Evolutionary conservation across 2,329 filamentous ascomycete species (phyloP).

Genomic region (Zymoseptoria ardabiliae): DNA sequence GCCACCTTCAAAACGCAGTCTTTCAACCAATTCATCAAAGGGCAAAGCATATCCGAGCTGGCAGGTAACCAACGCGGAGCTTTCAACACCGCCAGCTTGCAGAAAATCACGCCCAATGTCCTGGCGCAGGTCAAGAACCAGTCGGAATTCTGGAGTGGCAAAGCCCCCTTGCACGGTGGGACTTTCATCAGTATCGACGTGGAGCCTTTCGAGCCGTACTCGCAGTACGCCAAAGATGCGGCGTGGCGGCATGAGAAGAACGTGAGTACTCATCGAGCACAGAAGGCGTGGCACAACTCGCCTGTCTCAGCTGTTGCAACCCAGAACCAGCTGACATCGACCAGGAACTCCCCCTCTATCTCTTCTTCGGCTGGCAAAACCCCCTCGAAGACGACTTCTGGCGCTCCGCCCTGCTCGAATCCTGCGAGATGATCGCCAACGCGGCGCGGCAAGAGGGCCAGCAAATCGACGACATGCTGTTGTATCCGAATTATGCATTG

Average conservation of each 20-base stretch:
- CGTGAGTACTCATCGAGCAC: neutral
- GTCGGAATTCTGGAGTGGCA: neutral
- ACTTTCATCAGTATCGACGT: neutral
- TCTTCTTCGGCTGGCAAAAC: neutral
- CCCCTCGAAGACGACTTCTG: neutral
- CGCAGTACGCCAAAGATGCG: neutral
- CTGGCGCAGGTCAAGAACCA: neutral
- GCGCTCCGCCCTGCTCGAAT: neutral
- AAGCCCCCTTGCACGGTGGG: neutral
- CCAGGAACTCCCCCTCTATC: neutral
- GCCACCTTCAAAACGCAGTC: neutral
- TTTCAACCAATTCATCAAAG: neutral
- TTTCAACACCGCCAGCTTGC: neutral
- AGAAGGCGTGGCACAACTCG: too few relatives aligned
- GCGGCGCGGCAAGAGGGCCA: neutral
- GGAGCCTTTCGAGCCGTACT: neutral
- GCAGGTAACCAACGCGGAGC: neutral
- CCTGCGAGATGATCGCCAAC: neutral
- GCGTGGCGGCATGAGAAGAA: neutral
- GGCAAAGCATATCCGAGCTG: neutral
- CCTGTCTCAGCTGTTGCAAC: too few relatives aligned
- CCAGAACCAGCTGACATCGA: neutral
- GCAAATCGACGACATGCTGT: neutral
- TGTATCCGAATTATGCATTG: conserved; percentile 1
- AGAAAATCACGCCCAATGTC: neutral